Conservation (phyloP, 306 rosid species). For the Leucaena leucocephala region DNA sequence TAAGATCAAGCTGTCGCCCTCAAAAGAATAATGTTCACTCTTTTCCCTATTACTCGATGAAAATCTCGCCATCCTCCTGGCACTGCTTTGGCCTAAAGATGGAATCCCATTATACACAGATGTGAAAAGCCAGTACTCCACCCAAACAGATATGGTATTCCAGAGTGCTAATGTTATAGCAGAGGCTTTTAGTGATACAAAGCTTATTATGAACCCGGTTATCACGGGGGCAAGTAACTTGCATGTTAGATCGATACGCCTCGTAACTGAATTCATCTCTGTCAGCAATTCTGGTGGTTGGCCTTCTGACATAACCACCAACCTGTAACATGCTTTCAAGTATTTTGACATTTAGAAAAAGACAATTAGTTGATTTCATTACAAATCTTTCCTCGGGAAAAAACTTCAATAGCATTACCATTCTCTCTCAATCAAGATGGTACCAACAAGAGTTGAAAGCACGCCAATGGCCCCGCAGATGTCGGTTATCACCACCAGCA, state of each 20-base stretch:
- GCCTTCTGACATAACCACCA: slow-evolving; percentile 82
- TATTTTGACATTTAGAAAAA: background rate
- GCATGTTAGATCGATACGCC: slow-evolving; percentile 86
- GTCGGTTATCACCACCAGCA: slow-evolving; percentile 60
- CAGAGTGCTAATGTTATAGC: slow-evolving; percentile 77
- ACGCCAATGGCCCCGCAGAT: slow-evolving; percentile 82
- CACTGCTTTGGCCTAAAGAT: slow-evolving; percentile 61
- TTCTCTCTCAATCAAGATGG: slow-evolving; percentile 92
- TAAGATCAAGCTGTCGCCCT: slow-evolving; percentile 33
- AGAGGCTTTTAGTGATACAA: slow-evolving; percentile 79
- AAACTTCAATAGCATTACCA: slow-evolving; percentile 55
- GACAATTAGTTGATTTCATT: background rate
- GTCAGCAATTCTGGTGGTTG: slow-evolving; percentile 68
- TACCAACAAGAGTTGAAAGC: slow-evolving; percentile 85
- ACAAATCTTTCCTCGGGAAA: background rate
- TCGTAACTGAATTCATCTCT: slow-evolving; percentile 63
- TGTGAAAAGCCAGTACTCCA: slow-evolving; percentile 82
- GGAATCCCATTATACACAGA: slow-evolving; percentile 84
- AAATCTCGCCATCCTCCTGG: slow-evolving; percentile 53
- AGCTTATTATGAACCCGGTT: slow-evolving; percentile 84
- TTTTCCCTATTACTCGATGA: slow-evolving; percentile 26
- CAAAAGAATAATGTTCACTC: background rate
- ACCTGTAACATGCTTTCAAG: slow-evolving; percentile 52
- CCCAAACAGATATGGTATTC: slow-evolving; percentile 72
- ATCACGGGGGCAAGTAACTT: slow-evolving; percentile 84